phyloP scores from a whole-genome alignment of 2,329 filamentous ascomycete species.

The Fusarium staphyleae region DNA sequence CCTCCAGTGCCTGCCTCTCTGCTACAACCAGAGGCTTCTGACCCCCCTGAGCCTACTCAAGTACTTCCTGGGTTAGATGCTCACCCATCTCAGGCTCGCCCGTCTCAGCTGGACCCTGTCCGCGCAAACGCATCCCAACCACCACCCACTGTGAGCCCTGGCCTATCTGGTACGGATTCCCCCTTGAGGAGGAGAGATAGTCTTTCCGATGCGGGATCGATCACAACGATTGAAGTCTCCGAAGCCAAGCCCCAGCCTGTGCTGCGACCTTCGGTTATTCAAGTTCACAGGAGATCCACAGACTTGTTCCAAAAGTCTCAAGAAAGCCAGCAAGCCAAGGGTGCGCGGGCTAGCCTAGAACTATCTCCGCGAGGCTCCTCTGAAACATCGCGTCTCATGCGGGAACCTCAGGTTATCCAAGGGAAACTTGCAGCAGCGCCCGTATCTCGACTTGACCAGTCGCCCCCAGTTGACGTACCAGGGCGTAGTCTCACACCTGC shows the following conservation, averaged over 20 bases:
- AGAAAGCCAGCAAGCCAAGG: constrained; percentile 8
- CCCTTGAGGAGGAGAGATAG: constrained; percentile 28
- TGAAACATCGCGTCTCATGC: constrained; percentile 3
- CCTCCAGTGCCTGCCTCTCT: neutral
- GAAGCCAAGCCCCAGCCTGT: constrained; percentile 39
- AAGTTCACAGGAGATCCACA: constrained; percentile 36
- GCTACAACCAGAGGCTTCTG: neutral
- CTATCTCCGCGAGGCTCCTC: constrained; percentile 16
- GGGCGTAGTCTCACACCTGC: neutral
- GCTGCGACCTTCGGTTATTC: constrained; percentile 36
- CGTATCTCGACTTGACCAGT: neutral
- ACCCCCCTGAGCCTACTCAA: neutral
- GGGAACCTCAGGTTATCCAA: neutral
- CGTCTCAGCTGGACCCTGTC: neutral
- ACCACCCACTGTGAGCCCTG: constrained; percentile 25
- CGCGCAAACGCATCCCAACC: constrained; percentile 1
- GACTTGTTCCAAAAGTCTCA: constrained; percentile 29
- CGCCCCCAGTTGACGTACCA: neutral
- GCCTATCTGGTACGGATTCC: constrained; percentile 23
- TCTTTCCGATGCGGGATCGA: constrained; percentile 37
- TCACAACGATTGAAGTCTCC: constrained; percentile 38
- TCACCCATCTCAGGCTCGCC: constrained; percentile 1
- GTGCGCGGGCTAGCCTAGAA: constrained; percentile 14
- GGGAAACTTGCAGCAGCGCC: neutral
- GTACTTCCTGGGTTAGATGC: neutral